Evolutionary conservation across 176 grass and related monocot genomes (phyloP), one percentile per base, ranked within the genome.

Genomic region (Carex parvula): DNA sequence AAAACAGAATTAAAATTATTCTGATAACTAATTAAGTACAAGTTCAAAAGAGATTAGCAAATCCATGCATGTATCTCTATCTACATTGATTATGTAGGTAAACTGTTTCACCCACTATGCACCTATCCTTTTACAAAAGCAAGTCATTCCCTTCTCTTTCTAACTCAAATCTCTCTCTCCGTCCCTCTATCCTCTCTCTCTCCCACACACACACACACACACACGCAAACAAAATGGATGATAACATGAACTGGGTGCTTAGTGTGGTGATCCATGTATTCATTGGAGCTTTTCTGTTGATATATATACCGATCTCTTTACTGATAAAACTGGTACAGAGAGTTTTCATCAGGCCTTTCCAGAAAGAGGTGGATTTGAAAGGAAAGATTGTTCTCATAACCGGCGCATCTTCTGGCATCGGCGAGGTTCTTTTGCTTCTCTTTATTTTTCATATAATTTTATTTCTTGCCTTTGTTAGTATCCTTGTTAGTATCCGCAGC

Each of bases 341-440:
- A 48, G 1, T 91, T 18, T 61, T 94, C 12, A 46, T 94, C 54
- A 78, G 87, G 1, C 94, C 92, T 1, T 90, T 97, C 65, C 60
- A 59, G 26, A 12, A 56, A 15, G 88, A 88, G 79, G 90, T 89
- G 81, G 90, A 94, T 86, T 83, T 97, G 81, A 83, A 80, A 72
- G 88, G 90, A 82, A 94, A 94, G 90, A 85, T 97, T 57, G 87
- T 94, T 4, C 88, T 94, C 87, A 74, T 97, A 85, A 97, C 94
- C 70, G 94, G 89, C 32, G 94, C 94, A 8, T 97, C 94, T 54
- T 97, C 94, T 53, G 94, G 94, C 90, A 97, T 97, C 70, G 92
- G 94, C 60, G 94, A 97, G 92, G 94, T 94, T 46, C 9, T 62
- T 42, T 39, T 9, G 12, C 14, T 37, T 18, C 17, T 71, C 8